A percentile compares a stretch with the other conserved stretches of the same genome.
Conservation (phyloP, 306 rosid genomes). For the Nissolia schottii region DNA sequence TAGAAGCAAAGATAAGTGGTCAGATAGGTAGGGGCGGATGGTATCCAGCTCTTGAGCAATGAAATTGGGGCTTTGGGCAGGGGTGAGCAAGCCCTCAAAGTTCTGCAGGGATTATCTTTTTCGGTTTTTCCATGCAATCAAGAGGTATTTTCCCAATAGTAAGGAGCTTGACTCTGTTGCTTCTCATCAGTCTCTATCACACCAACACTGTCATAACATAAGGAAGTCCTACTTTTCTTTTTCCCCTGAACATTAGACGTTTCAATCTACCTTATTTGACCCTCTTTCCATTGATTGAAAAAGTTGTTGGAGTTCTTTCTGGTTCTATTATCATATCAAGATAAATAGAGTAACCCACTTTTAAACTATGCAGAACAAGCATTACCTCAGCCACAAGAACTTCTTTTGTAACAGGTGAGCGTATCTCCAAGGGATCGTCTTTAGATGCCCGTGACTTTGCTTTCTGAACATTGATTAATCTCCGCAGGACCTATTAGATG, state of each 20-base stretch:
- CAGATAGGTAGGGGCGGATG: not conserved
- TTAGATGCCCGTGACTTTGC: conserved; percentile 52
- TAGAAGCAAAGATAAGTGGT: not conserved
- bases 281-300: not conserved
- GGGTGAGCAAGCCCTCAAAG: not conserved
- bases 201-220: not conserved
- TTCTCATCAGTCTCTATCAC: not conserved
- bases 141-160: not conserved
- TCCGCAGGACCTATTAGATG: conserved; percentile 61
- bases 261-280: not conserved
- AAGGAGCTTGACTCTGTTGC: not conserved
- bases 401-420: conserved; percentile 51
- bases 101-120: not conserved
- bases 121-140: not conserved
- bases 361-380: conserved; percentile 7
- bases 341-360: not conserved
- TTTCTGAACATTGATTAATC: conserved; percentile 49
- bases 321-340: not conserved
- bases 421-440: conserved; percentile 80
- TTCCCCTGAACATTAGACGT: not conserved
- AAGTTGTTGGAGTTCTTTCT: not conserved
- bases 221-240: not conserved
- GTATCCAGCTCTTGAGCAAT: too few species aligned
- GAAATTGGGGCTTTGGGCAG: not conserved
- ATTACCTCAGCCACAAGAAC: conserved; percentile 75